Evolutionary conservation across 2,329 filamentous ascomycete genomes (phyloP).

Genomic region (Hysterium pulicare): DNA sequence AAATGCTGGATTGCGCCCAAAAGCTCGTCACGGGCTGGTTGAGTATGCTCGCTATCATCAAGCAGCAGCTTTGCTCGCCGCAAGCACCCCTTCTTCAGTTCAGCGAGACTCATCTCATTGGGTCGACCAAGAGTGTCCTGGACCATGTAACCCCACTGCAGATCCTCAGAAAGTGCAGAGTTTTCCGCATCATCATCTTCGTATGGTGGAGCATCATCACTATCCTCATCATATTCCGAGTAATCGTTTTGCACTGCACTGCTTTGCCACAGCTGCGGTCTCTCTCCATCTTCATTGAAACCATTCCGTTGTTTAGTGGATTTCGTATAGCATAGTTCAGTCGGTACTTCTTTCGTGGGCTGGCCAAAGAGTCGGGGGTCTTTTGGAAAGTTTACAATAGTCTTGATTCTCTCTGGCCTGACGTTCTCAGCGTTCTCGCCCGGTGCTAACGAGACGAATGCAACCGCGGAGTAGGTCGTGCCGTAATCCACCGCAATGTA

Average conservation of each 20-base stretch:
- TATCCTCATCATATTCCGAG: constrained; percentile 9
- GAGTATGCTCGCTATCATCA: constrained; percentile 3
- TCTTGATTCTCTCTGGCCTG: constrained; percentile 4
- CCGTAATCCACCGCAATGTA: constrained; percentile 15
- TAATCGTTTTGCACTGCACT: constrained; percentile 3
- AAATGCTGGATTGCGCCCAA: constrained; percentile 1
- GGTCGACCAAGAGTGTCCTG: constrained; percentile 2
- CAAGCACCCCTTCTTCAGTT: constrained; percentile 3
- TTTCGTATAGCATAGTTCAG: constrained; percentile 1
- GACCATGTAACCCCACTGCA: constrained; percentile 4
- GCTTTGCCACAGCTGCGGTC: constrained; percentile 1
- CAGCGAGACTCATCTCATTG: constrained; percentile 2
- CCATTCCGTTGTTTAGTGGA: constrained; percentile 2
- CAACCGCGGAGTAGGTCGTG: constrained; percentile 17
- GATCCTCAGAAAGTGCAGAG: constrained; percentile 1
- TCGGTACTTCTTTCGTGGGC: constrained; percentile 3
- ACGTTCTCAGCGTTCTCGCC: constrained; percentile 4
- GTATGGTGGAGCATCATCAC: constrained; percentile 4
- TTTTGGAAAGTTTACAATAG: constrained; percentile 7
- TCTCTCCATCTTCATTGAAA: constrained; percentile 2
- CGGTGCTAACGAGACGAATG: constrained; percentile 9
- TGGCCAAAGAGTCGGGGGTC: constrained; percentile 2
- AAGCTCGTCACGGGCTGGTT: neutral
- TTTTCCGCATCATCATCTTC: constrained; percentile 4
- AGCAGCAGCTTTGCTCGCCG: constrained; percentile 2